These are phyloP conservation scores for Sergeia podlipaevii DNA, from an alignment of 208 protist genomes.

Conservation along the genomic window DNA sequence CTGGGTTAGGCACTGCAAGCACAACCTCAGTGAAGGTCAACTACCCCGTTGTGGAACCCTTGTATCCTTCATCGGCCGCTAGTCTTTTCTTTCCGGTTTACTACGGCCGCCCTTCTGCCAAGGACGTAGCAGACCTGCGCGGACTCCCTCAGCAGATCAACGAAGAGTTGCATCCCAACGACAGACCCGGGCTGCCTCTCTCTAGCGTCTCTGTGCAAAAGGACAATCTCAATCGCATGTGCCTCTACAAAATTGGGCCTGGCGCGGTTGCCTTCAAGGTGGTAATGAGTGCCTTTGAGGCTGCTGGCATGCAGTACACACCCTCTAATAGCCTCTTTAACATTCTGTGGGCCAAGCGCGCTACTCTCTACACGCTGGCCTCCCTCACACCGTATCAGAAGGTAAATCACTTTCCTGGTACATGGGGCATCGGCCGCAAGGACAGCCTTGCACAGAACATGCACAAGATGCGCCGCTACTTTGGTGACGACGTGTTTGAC, in stretches of 20 bases:
- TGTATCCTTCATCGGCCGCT: conserved; percentile 50
- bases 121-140: conserved; percentile 23
- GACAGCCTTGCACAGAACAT: conserved; percentile 85
- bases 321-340: conserved; percentile 84
- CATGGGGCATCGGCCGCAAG: conserved; percentile 89
- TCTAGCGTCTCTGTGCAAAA: conserved; percentile 55
- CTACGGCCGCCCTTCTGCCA: conserved; percentile 30
- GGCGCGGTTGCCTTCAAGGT: conserved; percentile 89
- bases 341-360: conserved; percentile 90
- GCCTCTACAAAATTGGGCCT: conserved; percentile 89
- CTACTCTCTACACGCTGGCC: conserved; percentile 72
- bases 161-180: conserved; percentile 52
- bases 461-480: conserved; percentile 68
- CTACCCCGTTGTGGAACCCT: conserved; percentile 55
- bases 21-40: conserved; percentile 11
- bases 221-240: conserved; percentile 82
- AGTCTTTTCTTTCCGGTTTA: conserved; percentile 79
- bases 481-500: conserved; percentile 64
- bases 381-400: conserved; percentile 83
- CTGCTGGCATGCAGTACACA: conserved; percentile 80
- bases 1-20: neutral
- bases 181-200: conserved; percentile 45
- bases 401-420: conserved; percentile 92
- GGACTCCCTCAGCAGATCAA: conserved; percentile 60
- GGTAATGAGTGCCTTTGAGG: conserved; percentile 86